Percentiles rank a stretch among this genome's conserved stretches.
Conservation (phyloP, 2,329 filamentous ascomycete species). For the Alternaria incomplexa region DNA sequence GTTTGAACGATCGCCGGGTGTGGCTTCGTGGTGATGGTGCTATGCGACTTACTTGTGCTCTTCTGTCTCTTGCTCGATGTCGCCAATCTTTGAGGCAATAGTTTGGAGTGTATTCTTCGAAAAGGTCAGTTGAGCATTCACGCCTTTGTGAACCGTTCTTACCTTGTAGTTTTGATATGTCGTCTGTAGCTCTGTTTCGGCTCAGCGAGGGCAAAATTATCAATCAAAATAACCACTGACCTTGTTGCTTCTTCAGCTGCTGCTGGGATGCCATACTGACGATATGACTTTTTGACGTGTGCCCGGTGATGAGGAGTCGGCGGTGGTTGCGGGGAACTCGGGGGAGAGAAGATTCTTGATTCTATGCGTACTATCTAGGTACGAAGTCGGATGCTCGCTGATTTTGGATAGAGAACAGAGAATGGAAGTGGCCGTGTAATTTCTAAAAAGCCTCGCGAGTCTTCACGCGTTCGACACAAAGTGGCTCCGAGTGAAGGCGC, state of each 20-base stretch:
- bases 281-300: not conserved
- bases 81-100: conserved; percentile 93
- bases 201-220: conserved; percentile 10
- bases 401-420: not conserved
- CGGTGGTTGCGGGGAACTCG: conserved; percentile 27
- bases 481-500: conserved; percentile 11
- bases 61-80: conserved; percentile 95
- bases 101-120: conserved; percentile 73
- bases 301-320: not conserved
- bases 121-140: not conserved
- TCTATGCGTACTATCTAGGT: not conserved
- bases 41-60: conserved; percentile 84
- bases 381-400: not conserved
- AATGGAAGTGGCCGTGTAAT: not conserved
- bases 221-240: conserved; percentile 48
- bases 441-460: not conserved
- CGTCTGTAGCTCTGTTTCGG: conserved; percentile 71
- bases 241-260: conserved; percentile 76
- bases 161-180: conserved; percentile 77
- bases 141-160: not conserved
- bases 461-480: not conserved
- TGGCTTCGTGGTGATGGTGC: not conserved
- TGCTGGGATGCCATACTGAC: conserved; percentile 57
- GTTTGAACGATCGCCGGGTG: not conserved
- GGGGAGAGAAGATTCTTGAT: conserved; percentile 15